Conservation (phyloP, 2,329 filamentous ascomycete species). For the Fusarium staphyleae region DNA sequence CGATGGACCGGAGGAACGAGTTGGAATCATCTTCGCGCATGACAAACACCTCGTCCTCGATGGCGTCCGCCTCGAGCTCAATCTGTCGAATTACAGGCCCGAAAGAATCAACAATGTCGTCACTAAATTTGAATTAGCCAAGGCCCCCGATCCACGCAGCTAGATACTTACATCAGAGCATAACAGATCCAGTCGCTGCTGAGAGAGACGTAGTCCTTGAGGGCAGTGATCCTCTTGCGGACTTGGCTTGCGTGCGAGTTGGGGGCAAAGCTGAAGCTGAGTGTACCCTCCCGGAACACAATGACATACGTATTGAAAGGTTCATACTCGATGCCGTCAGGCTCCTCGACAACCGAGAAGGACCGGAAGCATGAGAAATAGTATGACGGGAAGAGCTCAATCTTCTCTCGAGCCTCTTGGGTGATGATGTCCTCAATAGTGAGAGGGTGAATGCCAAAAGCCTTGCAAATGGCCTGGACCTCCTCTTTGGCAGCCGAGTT, state of each 20-base stretch:
- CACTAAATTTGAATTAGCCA: slow-evolving; percentile 57
- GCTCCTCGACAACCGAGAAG: slow-evolving; percentile 81
- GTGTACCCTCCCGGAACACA: slow-evolving; percentile 91
- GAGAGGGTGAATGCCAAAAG: slow-evolving; percentile 93
- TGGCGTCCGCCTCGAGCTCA: slow-evolving; percentile 86
- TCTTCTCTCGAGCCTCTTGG: slow-evolving; percentile 96
- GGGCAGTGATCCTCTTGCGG: slow-evolving; percentile 85
- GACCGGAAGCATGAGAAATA: slow-evolving; percentile 98
- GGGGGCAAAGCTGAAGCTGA: slow-evolving; percentile 92
- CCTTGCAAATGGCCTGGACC: slow-evolving; percentile 85
- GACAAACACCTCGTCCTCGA: slow-evolving; percentile 95
- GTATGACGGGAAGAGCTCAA: slow-evolving; percentile 95
- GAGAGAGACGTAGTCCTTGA: slow-evolving; percentile 93
- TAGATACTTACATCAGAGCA: slow-evolving; percentile 79
- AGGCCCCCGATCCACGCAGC: slow-evolving; percentile 20
- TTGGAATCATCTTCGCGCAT: slow-evolving; percentile 90
- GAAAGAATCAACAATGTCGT: slow-evolving; percentile 97
- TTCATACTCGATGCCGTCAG: slow-evolving; percentile 83
- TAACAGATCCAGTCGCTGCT: slow-evolving; percentile 99
- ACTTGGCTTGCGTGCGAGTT: slow-evolving; percentile 90
- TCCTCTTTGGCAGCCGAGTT: slow-evolving; percentile 90
- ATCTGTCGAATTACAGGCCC: slow-evolving; percentile 87
- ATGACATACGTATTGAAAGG: slow-evolving; percentile 97
- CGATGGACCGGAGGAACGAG: slow-evolving; percentile 85
- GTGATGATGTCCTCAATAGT: slow-evolving; percentile 96